Conservation (phyloP, 768 basidiomycete genomes). For the Mycena haematopus region DNA sequence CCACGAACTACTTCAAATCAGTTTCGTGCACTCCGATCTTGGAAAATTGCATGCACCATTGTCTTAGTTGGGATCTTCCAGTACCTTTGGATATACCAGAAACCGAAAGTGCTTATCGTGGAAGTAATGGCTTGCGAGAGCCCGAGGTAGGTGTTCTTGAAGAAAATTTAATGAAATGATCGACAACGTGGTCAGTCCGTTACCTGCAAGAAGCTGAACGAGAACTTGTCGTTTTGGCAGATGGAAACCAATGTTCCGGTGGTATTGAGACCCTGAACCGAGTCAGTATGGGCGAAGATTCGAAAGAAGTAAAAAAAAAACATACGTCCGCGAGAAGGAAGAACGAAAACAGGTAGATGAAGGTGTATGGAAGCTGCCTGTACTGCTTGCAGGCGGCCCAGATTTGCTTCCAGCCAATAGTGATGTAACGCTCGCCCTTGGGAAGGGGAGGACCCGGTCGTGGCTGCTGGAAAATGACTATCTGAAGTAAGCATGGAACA, state of each 20-base stretch:
- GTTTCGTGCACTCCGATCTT: constrained; percentile 1
- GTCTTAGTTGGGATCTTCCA: constrained; percentile 83
- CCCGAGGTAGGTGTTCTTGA: constrained; percentile 46
- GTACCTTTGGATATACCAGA: constrained; percentile 84
- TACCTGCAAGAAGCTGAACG: constrained; percentile 75
- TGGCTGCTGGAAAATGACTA: constrained; percentile 86
- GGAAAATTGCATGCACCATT: constrained; percentile 57
- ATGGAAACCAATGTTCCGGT: constrained; percentile 78
- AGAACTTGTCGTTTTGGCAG: constrained; percentile 82
- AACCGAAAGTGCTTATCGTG: constrained; percentile 72
- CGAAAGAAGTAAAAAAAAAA: constrained; percentile 14
- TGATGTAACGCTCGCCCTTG: constrained; percentile 76
- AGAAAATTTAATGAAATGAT: background rate
- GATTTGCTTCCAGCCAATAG: constrained; percentile 91
- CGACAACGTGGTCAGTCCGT: no score
- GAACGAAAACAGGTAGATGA: constrained; percentile 77
- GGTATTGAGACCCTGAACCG: constrained; percentile 74
- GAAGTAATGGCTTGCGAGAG: constrained; percentile 40
- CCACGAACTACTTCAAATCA: constrained; percentile 58
- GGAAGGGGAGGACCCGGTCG: constrained; percentile 83
- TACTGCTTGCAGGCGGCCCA: constrained; percentile 80
- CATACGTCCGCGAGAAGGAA: constrained; percentile 81
- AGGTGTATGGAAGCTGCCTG: constrained; percentile 80
- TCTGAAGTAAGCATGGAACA: background rate
- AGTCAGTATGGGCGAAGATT: constrained; percentile 6